These are phyloP conservation scores for Fusarium sp. DNA, from an alignment of 2,329 filamentous ascomycete species.

Conservation along the genomic window DNA sequence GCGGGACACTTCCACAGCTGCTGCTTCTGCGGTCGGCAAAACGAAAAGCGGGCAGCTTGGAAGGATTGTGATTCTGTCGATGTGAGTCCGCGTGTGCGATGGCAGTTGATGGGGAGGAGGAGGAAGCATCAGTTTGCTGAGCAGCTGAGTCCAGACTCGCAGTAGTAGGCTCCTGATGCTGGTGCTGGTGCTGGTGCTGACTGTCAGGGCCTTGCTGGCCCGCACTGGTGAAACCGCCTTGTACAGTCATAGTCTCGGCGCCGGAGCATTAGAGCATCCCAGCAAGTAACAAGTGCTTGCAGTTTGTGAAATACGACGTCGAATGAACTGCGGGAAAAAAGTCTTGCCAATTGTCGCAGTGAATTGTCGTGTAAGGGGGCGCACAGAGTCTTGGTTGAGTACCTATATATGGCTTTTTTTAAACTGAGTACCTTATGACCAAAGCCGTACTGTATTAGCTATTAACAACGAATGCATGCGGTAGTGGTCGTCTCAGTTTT, in stretches of 20 bases:
- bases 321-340: constrained; percentile 10
- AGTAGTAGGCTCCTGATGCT: constrained; percentile 3
- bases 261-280: constrained; percentile 44
- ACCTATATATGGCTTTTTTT: constrained; percentile 12
- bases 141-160: constrained; percentile 15
- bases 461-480: constrained; percentile 33
- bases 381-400: neutral
- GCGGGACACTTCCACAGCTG: constrained; percentile 41
- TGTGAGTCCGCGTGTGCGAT: constrained; percentile 57
- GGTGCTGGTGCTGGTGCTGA: constrained; percentile 30
- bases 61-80: constrained; percentile 66
- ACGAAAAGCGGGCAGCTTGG: constrained; percentile 67
- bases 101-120: constrained; percentile 23
- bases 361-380: neutral
- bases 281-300: constrained; percentile 44
- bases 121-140: constrained; percentile 33
- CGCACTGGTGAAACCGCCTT: constrained; percentile 49
- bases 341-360: constrained; percentile 1
- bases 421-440: neutral
- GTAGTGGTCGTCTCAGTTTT: constrained; percentile 34
- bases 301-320: constrained; percentile 31
- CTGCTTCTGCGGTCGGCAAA: constrained; percentile 61
- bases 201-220: constrained; percentile 44
- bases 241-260: constrained; percentile 48
- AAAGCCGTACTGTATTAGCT: constrained; percentile 24